These are phyloP conservation scores for Saprolegnia diclina DNA, from an alignment of 352 stramenopile genomes.

Conservation along the genomic window DNA sequence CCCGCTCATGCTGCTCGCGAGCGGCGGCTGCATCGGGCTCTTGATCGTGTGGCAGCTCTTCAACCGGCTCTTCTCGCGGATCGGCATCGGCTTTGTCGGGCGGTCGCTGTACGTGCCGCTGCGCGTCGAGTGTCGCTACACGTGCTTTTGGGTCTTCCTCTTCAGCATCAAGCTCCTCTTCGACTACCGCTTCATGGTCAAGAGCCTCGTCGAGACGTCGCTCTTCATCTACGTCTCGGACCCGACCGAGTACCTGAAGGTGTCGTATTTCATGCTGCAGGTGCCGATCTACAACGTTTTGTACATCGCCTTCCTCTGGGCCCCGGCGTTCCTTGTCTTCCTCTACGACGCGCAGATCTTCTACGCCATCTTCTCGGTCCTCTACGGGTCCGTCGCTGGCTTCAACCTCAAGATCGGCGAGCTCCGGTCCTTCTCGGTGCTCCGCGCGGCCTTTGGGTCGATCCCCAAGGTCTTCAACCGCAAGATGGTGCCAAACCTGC, in stretches of 20 bases:
- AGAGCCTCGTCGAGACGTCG: constrained; percentile 93
- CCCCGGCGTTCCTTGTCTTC: constrained; percentile 74
- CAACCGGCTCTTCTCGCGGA: constrained; percentile 48
- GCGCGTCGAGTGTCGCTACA: constrained; percentile 41
- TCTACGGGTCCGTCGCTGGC: constrained; percentile 70
- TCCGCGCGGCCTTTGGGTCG: constrained; percentile 56
- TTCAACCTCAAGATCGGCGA: constrained; percentile 77
- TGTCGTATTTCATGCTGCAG: constrained; percentile 37
- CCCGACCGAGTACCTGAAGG: constrained; percentile 21
- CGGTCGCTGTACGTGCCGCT: constrained; percentile 59
- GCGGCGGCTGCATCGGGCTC: constrained; percentile 57
- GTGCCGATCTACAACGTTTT: constrained; percentile 68
- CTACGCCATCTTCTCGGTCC: constrained; percentile 74
- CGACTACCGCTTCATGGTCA: constrained; percentile 96
- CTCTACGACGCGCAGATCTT: constrained; percentile 86
- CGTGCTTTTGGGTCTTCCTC: constrained; percentile 71
- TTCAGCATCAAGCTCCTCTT: constrained; percentile 95
- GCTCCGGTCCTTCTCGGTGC: constrained; percentile 63
- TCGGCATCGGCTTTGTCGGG: constrained; percentile 59
- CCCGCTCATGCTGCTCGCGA: constrained; percentile 42
- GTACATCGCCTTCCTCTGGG: constrained; percentile 74
- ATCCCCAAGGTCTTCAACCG: constrained; percentile 67
- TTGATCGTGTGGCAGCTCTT: constrained; percentile 65
- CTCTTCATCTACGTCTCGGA: constrained; percentile 86
- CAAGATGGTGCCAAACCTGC: constrained; percentile 72